These are phyloP conservation scores for Xylariaceae sp. DNA, from an alignment of 2,329 filamentous ascomycete genomes.

Conservation along the genomic window DNA sequence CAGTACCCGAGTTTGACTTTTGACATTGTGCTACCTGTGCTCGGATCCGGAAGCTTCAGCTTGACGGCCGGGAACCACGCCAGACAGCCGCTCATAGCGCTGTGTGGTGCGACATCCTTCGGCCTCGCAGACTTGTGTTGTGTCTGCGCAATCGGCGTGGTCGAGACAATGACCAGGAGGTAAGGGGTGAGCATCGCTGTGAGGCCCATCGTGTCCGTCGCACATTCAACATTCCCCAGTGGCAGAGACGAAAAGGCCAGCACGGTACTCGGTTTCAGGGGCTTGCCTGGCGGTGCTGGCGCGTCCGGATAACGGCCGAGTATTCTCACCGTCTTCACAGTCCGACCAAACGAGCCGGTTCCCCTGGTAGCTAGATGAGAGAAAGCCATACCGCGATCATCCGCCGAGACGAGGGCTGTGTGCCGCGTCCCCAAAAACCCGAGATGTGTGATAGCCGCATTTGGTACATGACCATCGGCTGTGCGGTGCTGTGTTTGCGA, in stretches of 20 bases:
- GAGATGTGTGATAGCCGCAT: conserved; percentile 77
- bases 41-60: conserved; percentile 68
- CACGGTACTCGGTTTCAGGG: conserved; percentile 87
- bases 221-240: conserved; percentile 86
- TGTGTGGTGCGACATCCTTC: conserved; percentile 85
- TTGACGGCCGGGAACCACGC: conserved; percentile 98
- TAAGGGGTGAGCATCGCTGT: conserved; percentile 96
- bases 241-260: conserved; percentile 86
- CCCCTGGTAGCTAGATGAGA: conserved; percentile 92
- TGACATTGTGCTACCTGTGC: conserved; percentile 63
- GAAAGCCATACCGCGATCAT: conserved; percentile 95
- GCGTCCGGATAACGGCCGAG: conserved; percentile 82
- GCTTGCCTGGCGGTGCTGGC: conserved; percentile 55
- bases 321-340: conserved; percentile 84
- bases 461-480: conserved; percentile 76
- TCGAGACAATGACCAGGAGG: conserved; percentile 92
- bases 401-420: conserved; percentile 90
- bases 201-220: conserved; percentile 80
- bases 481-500: conserved; percentile 58
- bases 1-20: conserved; percentile 91
- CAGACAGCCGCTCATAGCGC: conserved; percentile 85
- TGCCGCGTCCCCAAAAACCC: conserved; percentile 91
- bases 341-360: conserved; percentile 76
- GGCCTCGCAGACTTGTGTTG: conserved; percentile 90
- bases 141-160: conserved; percentile 90